Evolutionary conservation across 2,329 filamentous ascomycete species (phyloP).

Genomic region (Talaromyces sp.): DNA sequence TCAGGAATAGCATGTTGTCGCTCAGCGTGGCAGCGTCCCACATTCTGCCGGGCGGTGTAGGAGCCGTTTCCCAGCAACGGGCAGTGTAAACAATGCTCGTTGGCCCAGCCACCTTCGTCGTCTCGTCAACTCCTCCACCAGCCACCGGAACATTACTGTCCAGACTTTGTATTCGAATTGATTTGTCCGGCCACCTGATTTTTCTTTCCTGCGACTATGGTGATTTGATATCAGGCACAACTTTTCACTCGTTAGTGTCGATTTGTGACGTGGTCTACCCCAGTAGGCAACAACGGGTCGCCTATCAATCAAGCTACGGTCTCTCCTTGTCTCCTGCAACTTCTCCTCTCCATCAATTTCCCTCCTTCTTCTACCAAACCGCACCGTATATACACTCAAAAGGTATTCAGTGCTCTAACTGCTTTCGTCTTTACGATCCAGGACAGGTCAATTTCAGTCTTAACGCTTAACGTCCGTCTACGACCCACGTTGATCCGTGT

Average conservation of each 20-base stretch:
- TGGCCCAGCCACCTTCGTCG: conserved; percentile 34
- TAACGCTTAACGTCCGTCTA: not conserved
- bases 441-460: not conserved
- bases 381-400: not conserved
- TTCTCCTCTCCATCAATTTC: not conserved
- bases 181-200: conserved; percentile 13
- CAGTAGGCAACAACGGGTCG: not conserved
- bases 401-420: not conserved
- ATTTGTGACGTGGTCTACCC: not conserved
- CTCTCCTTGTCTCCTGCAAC: conserved; percentile 3
- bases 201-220: not conserved
- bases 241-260: not conserved
- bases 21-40: conserved; percentile 12
- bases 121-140: conserved; percentile 17
- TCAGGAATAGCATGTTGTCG: not conserved
- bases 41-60: conserved; percentile 25
- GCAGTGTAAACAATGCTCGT: conserved; percentile 34
- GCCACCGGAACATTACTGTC: conserved; percentile 23
- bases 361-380: not conserved
- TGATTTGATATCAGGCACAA: not conserved
- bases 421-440: not conserved
- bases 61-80: conserved; percentile 30
- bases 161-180: not conserved
- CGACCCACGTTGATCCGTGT: not conserved
- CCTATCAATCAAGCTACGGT: conserved; percentile 6